Conservation (phyloP, 768 basidiomycete species). For the Clitopilus passeckerianus region DNA sequence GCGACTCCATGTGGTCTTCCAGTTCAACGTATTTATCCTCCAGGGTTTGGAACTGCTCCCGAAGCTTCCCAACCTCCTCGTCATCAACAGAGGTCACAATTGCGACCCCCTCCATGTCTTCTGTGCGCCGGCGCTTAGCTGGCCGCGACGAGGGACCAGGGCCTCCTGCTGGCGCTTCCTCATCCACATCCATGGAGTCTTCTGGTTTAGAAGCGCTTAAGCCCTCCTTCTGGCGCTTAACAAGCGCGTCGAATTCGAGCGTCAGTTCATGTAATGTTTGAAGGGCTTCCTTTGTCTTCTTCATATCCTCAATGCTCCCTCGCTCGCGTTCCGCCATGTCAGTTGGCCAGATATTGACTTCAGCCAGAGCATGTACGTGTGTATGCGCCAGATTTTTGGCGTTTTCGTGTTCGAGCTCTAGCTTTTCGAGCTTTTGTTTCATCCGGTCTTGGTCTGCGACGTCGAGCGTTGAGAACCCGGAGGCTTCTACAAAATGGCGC, state of each 20-base stretch:
- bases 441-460: not conserved
- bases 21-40: constrained; percentile 13
- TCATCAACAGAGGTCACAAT: not conserved
- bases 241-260: constrained; percentile 14
- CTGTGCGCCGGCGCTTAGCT: constrained; percentile 23
- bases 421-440: not conserved
- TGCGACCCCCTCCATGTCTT: constrained; percentile 1
- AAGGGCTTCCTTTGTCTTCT: constrained; percentile 13
- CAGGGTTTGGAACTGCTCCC: constrained; percentile 12
- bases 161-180: not conserved
- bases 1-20: constrained; percentile 16
- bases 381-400: constrained; percentile 12
- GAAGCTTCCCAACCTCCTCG: constrained; percentile 12
- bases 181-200: constrained; percentile 9
- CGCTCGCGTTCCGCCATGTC: constrained; percentile 13
- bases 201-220: not conserved
- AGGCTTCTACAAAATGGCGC: not conserved
- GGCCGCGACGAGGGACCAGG: constrained; percentile 11
- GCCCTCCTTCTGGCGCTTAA: constrained; percentile 11
- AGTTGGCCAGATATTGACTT: constrained; percentile 24
- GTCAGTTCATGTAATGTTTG: constrained; percentile 16
- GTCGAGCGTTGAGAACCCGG: not conserved
- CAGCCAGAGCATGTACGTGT: constrained; percentile 12
- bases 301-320: constrained; percentile 13
- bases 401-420: constrained; percentile 16